Percentiles rank a stretch among this genome's conserved stretches.
These are phyloP conservation scores for Urochloa ruziziensis DNA, from an alignment of 176 grass and related monocot species.

Conservation along the genomic window DNA sequence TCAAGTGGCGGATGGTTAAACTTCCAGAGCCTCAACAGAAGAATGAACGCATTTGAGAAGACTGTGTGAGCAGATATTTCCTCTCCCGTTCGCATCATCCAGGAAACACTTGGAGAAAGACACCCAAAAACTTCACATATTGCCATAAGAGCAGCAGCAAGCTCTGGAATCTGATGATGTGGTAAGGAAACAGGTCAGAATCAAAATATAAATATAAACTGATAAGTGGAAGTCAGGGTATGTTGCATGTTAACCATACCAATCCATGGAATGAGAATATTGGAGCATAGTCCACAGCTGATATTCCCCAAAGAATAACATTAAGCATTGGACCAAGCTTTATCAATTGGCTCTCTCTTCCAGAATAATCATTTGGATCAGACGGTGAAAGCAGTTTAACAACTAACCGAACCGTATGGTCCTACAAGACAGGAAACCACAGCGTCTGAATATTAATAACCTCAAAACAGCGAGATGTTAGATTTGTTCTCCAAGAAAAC, in stretches of 20 bases:
- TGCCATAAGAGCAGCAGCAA: constrained; percentile 88
- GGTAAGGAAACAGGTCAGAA: constrained; percentile 9
- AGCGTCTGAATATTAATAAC: constrained; percentile 6
- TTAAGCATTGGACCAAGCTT: constrained; percentile 88
- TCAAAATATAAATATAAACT: constrained; percentile 30
- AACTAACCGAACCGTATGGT: constrained; percentile 82
- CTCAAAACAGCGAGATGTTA: constrained; percentile 8
- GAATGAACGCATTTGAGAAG: constrained; percentile 97
- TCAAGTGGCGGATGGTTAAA: constrained; percentile 97
- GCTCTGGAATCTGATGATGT: constrained; percentile 70
- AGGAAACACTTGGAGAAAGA: constrained; percentile 71
- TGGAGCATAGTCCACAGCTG: constrained; percentile 75
- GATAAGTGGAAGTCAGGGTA: constrained; percentile 22
- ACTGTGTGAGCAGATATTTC: constrained; percentile 74
- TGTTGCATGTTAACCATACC: constrained; percentile 48
- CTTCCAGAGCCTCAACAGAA: constrained; percentile 96
- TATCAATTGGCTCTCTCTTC: constrained; percentile 67
- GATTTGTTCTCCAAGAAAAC: neutral
- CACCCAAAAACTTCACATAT: constrained; percentile 95
- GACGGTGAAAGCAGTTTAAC: constrained; percentile 82
- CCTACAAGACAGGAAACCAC: constrained; percentile 55
- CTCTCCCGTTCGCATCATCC: constrained; percentile 63
- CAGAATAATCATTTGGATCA: constrained; percentile 63
- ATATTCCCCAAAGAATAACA: constrained; percentile 95
- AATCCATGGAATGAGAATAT: constrained; percentile 98